Percentiles rank a stretch among this genome's conserved stretches.
Conservation (phyloP, 805 yeast species). For the Blastobotrys americana region DNA sequence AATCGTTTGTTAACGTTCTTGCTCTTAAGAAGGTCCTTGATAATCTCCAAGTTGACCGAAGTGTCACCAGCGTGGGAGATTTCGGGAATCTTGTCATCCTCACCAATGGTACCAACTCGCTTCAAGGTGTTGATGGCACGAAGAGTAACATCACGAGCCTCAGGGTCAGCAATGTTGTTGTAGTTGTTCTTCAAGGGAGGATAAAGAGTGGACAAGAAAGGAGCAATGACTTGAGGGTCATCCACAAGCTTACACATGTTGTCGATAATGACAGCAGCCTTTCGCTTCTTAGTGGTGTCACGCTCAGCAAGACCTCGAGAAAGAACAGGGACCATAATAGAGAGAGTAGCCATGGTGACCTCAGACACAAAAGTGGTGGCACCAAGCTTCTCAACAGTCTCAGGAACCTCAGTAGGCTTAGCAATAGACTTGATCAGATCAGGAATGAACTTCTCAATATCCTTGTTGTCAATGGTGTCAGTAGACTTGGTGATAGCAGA, state of each 20-base stretch:
- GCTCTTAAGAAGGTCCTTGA: conserved; percentile 63
- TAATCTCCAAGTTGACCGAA: conserved; percentile 74
- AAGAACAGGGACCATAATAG: conserved; percentile 98
- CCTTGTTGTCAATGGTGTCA: conserved; percentile 98
- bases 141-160: conserved; percentile 96
- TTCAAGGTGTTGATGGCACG: conserved; percentile 96
- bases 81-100: conserved; percentile 87
- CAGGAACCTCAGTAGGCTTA: conserved; percentile 95
- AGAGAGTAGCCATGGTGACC: conserved; percentile 98
- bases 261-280: conserved; percentile 98
- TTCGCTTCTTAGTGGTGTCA: conserved; percentile 99
- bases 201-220: conserved; percentile 90
- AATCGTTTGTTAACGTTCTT: conserved; percentile 63
- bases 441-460: conserved; percentile 98
- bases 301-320: conserved; percentile 99
- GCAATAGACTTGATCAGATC: conserved; percentile 95
- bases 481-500: conserved; percentile 93
- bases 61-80: conserved; percentile 98
- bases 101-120: conserved; percentile 98
- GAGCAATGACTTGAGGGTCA: conserved; percentile 99
- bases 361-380: conserved; percentile 99
- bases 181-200: conserved; percentile 94
- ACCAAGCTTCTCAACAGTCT: conserved; percentile 97
- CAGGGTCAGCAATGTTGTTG: conserved; percentile 98
- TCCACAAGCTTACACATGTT: conserved; percentile 99